Evolutionary conservation across 176 grass and related monocot species (phyloP).

Genomic region (Metroxylon sagu): DNA sequence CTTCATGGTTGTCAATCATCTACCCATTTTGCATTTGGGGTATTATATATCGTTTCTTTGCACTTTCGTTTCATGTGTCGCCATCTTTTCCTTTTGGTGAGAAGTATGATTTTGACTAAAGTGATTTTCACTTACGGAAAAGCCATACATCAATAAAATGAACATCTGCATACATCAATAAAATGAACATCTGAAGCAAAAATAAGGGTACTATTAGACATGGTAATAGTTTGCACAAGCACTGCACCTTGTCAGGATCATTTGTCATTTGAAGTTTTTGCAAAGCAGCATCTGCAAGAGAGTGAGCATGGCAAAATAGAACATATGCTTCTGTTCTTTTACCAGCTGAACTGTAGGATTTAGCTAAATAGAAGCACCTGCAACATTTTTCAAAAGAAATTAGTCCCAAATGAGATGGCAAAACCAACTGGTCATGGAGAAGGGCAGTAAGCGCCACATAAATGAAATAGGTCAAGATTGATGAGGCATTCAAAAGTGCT

Average conservation of each 20-base stretch:
- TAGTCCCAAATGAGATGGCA: neutral
- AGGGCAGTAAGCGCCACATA: too few species aligned
- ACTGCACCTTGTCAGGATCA: slow-evolving; percentile 55
- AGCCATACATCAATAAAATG: neutral
- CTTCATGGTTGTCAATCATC: too few species aligned
- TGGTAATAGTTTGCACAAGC: too few species aligned
- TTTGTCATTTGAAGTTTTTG: slow-evolving; percentile 43
- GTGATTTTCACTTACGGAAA: neutral
- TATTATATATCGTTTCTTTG: too few species aligned
- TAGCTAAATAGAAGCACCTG: slow-evolving; percentile 96
- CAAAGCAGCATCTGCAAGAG: slow-evolving; percentile 47
- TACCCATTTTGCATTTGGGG: too few species aligned
- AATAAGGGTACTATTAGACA: too few species aligned
- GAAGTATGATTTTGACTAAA: too few species aligned
- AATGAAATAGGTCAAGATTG: too few species aligned
- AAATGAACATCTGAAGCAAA: too few species aligned
- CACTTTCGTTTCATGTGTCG: too few species aligned
- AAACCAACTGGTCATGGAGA: too few species aligned
- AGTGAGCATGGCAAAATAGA: slow-evolving; percentile 66
- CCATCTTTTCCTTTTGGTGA: neutral
- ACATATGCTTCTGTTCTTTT: slow-evolving; percentile 92
- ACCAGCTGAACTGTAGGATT: slow-evolving; percentile 87
- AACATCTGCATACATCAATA: neutral
- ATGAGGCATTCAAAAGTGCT: too few species aligned
- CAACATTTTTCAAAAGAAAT: slow-evolving; percentile 25